Evolutionary conservation across 495 filamentous ascomycete species (phyloP).

Genomic region (Aspergillus nanangensis): DNA sequence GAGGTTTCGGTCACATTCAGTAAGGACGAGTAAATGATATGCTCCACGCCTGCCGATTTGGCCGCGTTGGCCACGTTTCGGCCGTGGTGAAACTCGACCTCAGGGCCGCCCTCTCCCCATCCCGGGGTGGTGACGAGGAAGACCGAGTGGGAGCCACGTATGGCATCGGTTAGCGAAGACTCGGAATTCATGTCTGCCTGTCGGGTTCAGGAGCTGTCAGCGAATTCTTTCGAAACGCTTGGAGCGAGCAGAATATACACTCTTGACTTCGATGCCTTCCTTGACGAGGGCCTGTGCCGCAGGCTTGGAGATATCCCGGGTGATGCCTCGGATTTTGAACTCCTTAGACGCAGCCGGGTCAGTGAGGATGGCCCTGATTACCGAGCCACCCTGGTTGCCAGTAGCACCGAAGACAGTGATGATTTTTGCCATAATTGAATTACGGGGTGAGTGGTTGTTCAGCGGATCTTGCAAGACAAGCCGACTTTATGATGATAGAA

Average conservation of each 20-base stretch:
- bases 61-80: slow-evolving; percentile 52
- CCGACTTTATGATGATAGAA: no score
- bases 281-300: slow-evolving; percentile 14
- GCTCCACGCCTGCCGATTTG: slow-evolving; percentile 18
- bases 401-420: slow-evolving; percentile 27
- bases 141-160: slow-evolving; percentile 33
- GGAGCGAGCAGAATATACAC: no score
- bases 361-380: slow-evolving; percentile 43
- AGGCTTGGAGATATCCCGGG: slow-evolving; percentile 38
- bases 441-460: no score
- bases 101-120: slow-evolving; percentile 12
- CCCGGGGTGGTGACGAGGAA: slow-evolving; percentile 24
- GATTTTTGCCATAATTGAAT: slow-evolving; percentile 37
- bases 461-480: no score
- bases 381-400: slow-evolving; percentile 50
- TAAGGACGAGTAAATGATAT: slow-evolving; percentile 25
- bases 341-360: slow-evolving; percentile 37
- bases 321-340: slow-evolving; percentile 51
- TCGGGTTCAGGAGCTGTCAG: no score
- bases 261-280: slow-evolving; percentile 19
- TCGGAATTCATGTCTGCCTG: no score
- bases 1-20: slow-evolving; percentile 27
- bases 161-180: no score
- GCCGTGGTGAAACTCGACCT: slow-evolving; percentile 48
- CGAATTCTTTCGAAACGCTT: no score